Conservation (phyloP, 1,284 basidiomycete species). For the Omphalotus olearius region DNA sequence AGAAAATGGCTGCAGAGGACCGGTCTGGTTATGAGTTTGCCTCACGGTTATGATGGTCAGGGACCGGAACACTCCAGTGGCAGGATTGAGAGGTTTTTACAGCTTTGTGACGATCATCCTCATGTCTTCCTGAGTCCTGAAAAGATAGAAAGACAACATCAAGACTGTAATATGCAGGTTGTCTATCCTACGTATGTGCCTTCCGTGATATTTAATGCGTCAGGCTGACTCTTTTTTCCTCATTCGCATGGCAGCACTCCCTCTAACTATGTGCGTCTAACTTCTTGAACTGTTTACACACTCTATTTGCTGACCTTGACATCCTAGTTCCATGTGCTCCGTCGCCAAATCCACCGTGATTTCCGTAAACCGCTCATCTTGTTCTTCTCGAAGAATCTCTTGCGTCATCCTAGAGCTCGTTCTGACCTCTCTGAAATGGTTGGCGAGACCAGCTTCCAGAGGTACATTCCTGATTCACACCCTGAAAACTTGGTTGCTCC, state of each 20-base stretch:
- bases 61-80: slow-evolving; percentile 99
- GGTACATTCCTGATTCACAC: slow-evolving; percentile 87
- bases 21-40: slow-evolving; percentile 89
- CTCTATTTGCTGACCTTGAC: slow-evolving; percentile 14
- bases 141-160: slow-evolving; percentile 93
- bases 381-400: slow-evolving; percentile 95
- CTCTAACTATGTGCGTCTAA: slow-evolving; percentile 74
- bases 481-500: slow-evolving; percentile 68
- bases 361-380: slow-evolving; percentile 94
- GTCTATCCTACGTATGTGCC: slow-evolving; percentile 85
- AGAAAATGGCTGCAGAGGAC: slow-evolving; percentile 97
- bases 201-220: background rate
- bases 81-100: slow-evolving; percentile 94
- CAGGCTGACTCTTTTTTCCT: slow-evolving; percentile 11
- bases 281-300: background rate
- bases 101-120: slow-evolving; percentile 97
- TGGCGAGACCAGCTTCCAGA: slow-evolving; percentile 87
- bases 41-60: slow-evolving; percentile 98
- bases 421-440: slow-evolving; percentile 87
- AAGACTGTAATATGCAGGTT: slow-evolving; percentile 99
- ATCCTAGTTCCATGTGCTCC: slow-evolving; percentile 85
- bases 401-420: slow-evolving; percentile 90
- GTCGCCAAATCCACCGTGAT: slow-evolving; percentile 92
- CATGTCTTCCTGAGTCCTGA: slow-evolving; percentile 85
- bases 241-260: slow-evolving; percentile 56